These are phyloP conservation scores for Pythium phragmiticola DNA, from an alignment of 352 stramenopile genomes.

Conservation along the genomic window DNA sequence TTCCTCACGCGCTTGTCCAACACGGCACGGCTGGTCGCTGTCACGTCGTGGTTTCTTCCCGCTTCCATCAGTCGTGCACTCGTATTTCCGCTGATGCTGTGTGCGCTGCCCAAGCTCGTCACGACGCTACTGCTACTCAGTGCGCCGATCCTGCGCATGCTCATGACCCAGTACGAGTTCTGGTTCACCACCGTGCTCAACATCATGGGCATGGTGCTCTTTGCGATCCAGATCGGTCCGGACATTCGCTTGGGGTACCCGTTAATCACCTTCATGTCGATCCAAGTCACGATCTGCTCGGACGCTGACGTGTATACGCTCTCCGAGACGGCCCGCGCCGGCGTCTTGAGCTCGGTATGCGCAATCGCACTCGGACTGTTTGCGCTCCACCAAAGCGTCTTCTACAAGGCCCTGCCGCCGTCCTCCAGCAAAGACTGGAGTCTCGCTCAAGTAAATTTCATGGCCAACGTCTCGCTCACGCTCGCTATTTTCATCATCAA, in stretches of 20 bases:
- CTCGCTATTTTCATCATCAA: conserved; percentile 28
- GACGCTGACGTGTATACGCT: conserved; percentile 23
- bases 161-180: conserved; percentile 26
- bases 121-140: conserved; percentile 11
- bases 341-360: conserved; percentile 12
- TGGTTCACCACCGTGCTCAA: conserved; percentile 24
- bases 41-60: conserved; percentile 23
- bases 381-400: conserved; percentile 8
- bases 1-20: conserved; percentile 16
- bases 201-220: conserved; percentile 13
- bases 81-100: conserved; percentile 1
- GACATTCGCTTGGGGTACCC: conserved; percentile 13
- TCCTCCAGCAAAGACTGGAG: conserved; percentile 10
- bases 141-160: conserved; percentile 16
- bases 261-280: conserved; percentile 22
- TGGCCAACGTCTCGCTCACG: conserved; percentile 27
- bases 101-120: conserved; percentile 12
- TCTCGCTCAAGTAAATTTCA: conserved; percentile 23
- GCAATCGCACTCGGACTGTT: conserved; percentile 8
- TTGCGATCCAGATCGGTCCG: conserved; percentile 17
- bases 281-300: conserved; percentile 22
- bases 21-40: conserved; percentile 5
- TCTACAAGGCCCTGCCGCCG: neutral
- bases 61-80: conserved; percentile 2
- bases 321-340: conserved; percentile 8